Percentiles rank a stretch among this genome's conserved stretches.
phyloP scores from a whole-genome alignment of 768 basidiomycete species.

The Tulasnella sp. region DNA sequence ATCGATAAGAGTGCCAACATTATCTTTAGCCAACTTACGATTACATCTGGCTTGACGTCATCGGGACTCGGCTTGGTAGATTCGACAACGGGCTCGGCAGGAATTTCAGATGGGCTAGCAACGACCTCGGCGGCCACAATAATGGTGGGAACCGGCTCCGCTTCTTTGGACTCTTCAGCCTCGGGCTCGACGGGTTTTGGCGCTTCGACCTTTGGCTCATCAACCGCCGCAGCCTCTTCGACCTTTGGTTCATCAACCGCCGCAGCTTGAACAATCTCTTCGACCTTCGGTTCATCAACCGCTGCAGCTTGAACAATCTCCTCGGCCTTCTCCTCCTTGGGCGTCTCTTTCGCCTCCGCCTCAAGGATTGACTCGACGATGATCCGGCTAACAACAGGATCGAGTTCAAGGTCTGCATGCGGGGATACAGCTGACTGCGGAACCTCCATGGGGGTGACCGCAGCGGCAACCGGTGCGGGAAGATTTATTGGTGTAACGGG shows the following conservation, averaged over 20 bases:
- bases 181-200: neutral
- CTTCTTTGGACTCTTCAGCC: neutral
- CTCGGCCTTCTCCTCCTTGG: slow-evolving; percentile 1
- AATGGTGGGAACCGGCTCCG: neutral
- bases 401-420: neutral
- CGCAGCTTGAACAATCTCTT: no score
- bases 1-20: neutral
- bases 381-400: neutral
- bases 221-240: no score
- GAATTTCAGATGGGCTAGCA: neutral
- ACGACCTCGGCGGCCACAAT: neutral
- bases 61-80: neutral
- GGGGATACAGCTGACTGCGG: neutral
- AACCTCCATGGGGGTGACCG: slow-evolving; percentile 6
- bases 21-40: neutral
- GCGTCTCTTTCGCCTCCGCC: neutral
- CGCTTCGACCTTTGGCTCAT: no score
- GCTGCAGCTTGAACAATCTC: neutral
- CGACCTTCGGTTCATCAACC: neutral
- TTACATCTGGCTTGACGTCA: neutral
- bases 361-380: slow-evolving; percentile 5
- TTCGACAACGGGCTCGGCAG: neutral
- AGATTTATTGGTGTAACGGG: slow-evolving; percentile 7
- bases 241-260: no score
- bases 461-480: neutral